A percentile compares a stretch with the other conserved stretches of the same genome.
phyloP scores from a whole-genome alignment of 106 monocot genomes.

The Dendrobium chrysotoxum region DNA sequence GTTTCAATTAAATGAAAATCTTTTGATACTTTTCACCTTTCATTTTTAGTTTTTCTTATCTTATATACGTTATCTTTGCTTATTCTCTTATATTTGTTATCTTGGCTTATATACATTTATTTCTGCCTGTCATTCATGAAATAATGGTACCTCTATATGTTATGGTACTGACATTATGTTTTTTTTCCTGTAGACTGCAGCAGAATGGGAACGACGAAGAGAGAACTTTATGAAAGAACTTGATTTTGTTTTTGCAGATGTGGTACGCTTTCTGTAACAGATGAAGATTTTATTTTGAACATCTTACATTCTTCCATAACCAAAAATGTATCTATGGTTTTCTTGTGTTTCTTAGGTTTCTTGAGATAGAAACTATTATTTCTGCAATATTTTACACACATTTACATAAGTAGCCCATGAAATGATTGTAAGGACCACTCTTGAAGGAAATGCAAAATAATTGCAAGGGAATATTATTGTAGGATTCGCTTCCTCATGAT shows the following conservation, averaged over 20 bases:
- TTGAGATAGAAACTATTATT: background rate
- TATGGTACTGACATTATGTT: background rate
- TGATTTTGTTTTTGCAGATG: conserved; percentile 91
- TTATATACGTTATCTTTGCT: background rate
- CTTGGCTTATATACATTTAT: background rate
- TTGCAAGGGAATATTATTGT: background rate
- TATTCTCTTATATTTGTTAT: background rate
- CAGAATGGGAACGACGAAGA: conserved; percentile 65
- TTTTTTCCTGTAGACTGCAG: conserved; percentile 53
- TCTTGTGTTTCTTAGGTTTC: background rate
- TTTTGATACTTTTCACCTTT: background rate
- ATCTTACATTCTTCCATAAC: background rate
- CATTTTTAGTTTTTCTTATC: background rate
- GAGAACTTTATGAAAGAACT: conserved; percentile 80
- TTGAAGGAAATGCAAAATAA: background rate
- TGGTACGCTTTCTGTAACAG: conserved; percentile 40
- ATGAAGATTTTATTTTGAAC: background rate
- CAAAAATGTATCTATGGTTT: background rate
- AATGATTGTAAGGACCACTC: background rate
- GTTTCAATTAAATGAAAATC: background rate
- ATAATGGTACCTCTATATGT: background rate
- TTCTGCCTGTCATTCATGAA: background rate
- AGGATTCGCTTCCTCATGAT: background rate
- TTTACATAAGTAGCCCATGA: background rate
- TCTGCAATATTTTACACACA: background rate